These are phyloP conservation scores for Chlorella sp. DNA, from an alignment of 139 green algal species.

Conservation along the genomic window DNA sequence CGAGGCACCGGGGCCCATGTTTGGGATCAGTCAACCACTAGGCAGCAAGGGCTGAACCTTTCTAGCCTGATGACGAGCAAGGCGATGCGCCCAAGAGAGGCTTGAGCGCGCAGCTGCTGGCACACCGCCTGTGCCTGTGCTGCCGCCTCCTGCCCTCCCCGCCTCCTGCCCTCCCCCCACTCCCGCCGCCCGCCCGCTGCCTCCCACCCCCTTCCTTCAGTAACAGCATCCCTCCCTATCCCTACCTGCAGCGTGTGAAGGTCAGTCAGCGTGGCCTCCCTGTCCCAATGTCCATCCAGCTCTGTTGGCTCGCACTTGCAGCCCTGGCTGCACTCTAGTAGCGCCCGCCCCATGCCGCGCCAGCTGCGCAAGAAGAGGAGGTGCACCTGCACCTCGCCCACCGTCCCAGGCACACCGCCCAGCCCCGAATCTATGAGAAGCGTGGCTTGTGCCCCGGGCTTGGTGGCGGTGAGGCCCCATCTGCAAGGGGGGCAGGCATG, in stretches of 20 bases:
- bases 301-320: conserved; percentile 13
- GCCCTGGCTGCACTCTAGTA: neutral
- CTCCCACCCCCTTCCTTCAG: neutral
- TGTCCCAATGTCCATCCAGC: conserved; percentile 30
- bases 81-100: neutral
- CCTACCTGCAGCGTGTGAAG: conserved; percentile 3
- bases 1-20: too few species aligned
- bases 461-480: conserved; percentile 14
- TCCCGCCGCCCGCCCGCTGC: too few species aligned
- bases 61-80: neutral
- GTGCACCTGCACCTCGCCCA: conserved; percentile 19
- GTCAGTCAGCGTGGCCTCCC: conserved; percentile 28
- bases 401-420: conserved; percentile 6
- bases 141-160: too few species aligned
- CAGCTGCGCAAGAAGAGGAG: conserved; percentile 28
- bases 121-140: neutral
- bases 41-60: too few species aligned
- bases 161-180: too few species aligned
- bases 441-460: neutral
- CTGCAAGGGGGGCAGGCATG: neutral
- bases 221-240: too few species aligned
- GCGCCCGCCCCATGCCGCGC: conserved; percentile 14
- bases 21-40: too few species aligned
- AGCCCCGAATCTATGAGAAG: conserved; percentile 11
- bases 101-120: neutral